These are phyloP conservation scores for Sicyos edulis DNA, from an alignment of 306 rosid genomes.

Conservation along the genomic window DNA sequence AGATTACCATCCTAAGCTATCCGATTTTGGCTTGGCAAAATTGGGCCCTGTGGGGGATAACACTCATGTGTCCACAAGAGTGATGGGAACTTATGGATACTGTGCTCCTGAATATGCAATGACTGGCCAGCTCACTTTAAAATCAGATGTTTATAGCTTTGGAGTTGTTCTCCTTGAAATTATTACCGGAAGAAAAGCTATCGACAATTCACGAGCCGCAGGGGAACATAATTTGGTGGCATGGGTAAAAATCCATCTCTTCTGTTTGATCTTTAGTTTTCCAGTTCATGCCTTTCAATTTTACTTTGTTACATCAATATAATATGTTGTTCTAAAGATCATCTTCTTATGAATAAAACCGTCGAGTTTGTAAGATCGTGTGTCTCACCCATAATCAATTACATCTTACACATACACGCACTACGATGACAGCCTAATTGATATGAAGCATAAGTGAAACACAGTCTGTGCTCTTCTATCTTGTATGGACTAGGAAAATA, in stretches of 20 bases:
- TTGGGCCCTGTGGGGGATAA: slow-evolving; percentile 58
- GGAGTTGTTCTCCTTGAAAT: slow-evolving; percentile 58
- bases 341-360: background rate
- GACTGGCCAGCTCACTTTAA: slow-evolving; percentile 57
- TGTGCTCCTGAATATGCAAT: slow-evolving; percentile 61
- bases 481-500: background rate
- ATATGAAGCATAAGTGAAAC: background rate
- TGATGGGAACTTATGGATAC: slow-evolving; percentile 59
- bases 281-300: background rate
- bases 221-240: slow-evolving; percentile 54
- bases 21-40: slow-evolving; percentile 58
- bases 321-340: background rate
- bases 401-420: background rate
- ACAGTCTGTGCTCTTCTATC: background rate
- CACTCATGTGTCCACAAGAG: slow-evolving; percentile 53
- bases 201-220: slow-evolving; percentile 41
- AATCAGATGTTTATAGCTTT: slow-evolving; percentile 51
- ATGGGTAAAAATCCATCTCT: slow-evolving; percentile 33
- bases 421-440: background rate
- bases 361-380: background rate
- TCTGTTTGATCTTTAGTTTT: background rate
- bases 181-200: slow-evolving; percentile 51
- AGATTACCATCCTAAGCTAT: slow-evolving; percentile 45
- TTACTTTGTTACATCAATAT: background rate
- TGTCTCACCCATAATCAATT: background rate